Evolutionary conservation across 1,284 basidiomycete genomes (phyloP).

Genomic region (Irpex sp.): DNA sequence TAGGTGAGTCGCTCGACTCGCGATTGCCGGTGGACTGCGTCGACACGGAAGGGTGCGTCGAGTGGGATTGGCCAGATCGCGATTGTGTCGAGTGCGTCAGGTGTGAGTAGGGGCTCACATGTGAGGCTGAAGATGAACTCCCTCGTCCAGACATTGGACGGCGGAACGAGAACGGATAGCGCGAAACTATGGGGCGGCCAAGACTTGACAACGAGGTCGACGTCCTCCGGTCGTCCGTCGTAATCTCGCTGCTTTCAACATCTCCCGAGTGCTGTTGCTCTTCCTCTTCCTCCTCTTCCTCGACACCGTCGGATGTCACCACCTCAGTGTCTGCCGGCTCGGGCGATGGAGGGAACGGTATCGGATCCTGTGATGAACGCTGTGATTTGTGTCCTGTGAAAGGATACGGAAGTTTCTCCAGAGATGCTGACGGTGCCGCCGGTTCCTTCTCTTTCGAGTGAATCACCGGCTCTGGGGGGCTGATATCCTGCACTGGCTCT

Average conservation of each 20-base stretch:
- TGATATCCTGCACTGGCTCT: conserved; percentile 23
- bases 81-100: conserved; percentile 36
- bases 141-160: conserved; percentile 43
- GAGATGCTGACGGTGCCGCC: conserved; percentile 23
- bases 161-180: conserved; percentile 69
- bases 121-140: conserved; percentile 38
- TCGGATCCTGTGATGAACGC: conserved; percentile 52
- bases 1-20: conserved; percentile 52
- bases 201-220: conserved; percentile 78
- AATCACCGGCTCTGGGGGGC: conserved; percentile 27
- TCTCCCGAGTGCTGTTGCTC: conserved; percentile 37
- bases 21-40: conserved; percentile 57
- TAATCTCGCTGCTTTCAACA: conserved; percentile 42
- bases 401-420: conserved; percentile 51
- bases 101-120: conserved; percentile 27
- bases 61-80: conserved; percentile 20
- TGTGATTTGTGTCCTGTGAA: conserved; percentile 55
- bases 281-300: conserved; percentile 26
- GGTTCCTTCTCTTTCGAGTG: conserved; percentile 23
- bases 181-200: conserved; percentile 66
- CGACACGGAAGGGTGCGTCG: conserved; percentile 40
- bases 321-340: conserved; percentile 24
- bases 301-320: conserved; percentile 31
- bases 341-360: conserved; percentile 71
- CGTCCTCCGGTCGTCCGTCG: conserved; percentile 50